These are phyloP conservation scores for Musa schizocarpa DNA, from an alignment of 176 grass and related monocot species.

Conservation along the genomic window DNA sequence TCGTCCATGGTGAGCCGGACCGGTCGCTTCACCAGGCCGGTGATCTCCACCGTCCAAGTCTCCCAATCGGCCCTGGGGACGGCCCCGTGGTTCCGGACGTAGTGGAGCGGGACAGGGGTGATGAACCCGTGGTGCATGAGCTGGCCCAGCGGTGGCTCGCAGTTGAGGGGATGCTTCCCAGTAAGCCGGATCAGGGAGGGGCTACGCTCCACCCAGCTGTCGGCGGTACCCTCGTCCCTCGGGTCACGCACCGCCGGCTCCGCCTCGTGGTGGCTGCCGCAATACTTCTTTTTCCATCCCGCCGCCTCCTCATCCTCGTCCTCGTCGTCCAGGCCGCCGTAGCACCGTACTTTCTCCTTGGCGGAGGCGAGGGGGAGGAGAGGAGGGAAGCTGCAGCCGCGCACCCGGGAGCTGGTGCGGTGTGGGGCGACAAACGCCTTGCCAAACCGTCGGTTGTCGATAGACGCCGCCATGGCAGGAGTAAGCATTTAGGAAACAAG, in stretches of 20 bases:
- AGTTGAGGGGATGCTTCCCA: conserved; percentile 76
- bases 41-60: conserved; percentile 55
- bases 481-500: too few species aligned
- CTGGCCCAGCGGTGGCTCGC: conserved; percentile 40
- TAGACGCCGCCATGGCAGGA: conserved; percentile 33
- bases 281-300: conserved; percentile 38
- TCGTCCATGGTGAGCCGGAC: conserved; percentile 55
- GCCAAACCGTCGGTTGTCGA: conserved; percentile 35
- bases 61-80: conserved; percentile 64
- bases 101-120: conserved; percentile 66
- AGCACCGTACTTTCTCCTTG: neutral
- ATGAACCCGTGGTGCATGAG: conserved; percentile 59
- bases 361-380: conserved; percentile 25
- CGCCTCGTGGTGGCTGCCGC: conserved; percentile 20
- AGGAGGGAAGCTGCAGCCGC: conserved; percentile 37
- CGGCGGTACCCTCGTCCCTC: conserved; percentile 54
- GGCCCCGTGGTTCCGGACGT: conserved; percentile 76
- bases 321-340: conserved; percentile 32
- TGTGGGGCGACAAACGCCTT: neutral
- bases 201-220: conserved; percentile 60
- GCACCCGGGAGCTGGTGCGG: conserved; percentile 37
- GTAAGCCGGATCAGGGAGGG: conserved; percentile 64
- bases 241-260: conserved; percentile 39
- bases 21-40: conserved; percentile 49
- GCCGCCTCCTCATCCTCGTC: conserved; percentile 28